Evolutionary conservation across 306 rosid genomes (phyloP), one percentile per base, ranked within the genome.

Genomic region (Prunus armeniaca): DNA sequence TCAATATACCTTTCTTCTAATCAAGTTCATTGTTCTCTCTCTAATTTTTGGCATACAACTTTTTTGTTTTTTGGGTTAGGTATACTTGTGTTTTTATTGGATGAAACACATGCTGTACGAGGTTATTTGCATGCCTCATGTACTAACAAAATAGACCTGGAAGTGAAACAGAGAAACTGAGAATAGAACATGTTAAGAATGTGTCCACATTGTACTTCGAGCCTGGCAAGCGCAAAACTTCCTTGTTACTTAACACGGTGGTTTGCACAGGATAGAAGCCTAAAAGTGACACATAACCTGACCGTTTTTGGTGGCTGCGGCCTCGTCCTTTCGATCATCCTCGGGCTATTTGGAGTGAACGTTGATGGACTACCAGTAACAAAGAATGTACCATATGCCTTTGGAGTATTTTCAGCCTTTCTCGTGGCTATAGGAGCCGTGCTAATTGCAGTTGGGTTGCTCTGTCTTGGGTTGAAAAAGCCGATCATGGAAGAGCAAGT

Each of bases 141-240:
- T 34, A 5, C 6, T 34, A 34, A 34, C 41, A 5, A 6, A 34
- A 34, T 6, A 34, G 41, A 34, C 41, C 41, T 34, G 41, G 41
- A 5, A 34, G 41, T 34, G 41, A 32, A 32, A 34, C 41, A 5
- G 41, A 34, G 41, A 34, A 34, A 1, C 41, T 5, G 41, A 34
- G 41, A 34, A 34, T 5, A 34, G 41, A 34, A 34, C 41, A 34
- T 6, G 41, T 34, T 34, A 1, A 34, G 41, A 30, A 30, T 30
- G 34, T 30, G 34, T 30, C 1, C 34, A 30, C 3, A 70, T 95
- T 76, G 99, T 95, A 38, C 91, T 95, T 67, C 86, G 97, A 73
- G 89, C 97, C 9, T 95, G 99, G 97, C 98, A 92, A 76, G 90
- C 97, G 22, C 99, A 91, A 73, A 91, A 91, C 63, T 91, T 95